Conservation (phyloP, 768 basidiomycete species). For the Podaxis sp. region DNA sequence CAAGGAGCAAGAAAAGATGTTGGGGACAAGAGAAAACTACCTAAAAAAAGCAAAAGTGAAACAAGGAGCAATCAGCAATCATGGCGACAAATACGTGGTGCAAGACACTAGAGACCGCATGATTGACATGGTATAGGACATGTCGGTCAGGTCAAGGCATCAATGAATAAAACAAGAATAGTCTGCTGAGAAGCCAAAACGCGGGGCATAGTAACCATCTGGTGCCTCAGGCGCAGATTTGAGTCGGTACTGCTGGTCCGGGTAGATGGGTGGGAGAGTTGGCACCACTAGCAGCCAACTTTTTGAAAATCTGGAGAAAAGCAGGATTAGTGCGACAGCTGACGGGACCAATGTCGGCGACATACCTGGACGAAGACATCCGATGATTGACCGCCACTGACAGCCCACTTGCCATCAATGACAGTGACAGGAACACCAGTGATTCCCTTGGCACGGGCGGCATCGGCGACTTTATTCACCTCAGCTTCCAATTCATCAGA, state of each 20-base stretch:
- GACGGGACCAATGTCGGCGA: not conserved
- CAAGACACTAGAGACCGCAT: not conserved
- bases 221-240: slow-evolving; percentile 19
- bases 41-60: not conserved
- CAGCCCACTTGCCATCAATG: slow-evolving; percentile 74
- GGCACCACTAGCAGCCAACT: slow-evolving; percentile 37
- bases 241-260: slow-evolving; percentile 28
- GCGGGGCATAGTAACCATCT: not conserved
- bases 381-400: slow-evolving; percentile 68
- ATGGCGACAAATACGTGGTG: not conserved
- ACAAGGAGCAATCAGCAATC: not conserved
- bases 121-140: slow-evolving; percentile 8
- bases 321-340: not conserved
- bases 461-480: slow-evolving; percentile 56
- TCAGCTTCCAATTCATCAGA: slow-evolving; percentile 64
- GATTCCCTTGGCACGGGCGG: slow-evolving; percentile 63
- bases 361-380: slow-evolving; percentile 67
- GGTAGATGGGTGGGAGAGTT: slow-evolving; percentile 31
- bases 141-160: not conserved
- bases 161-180: not conserved
- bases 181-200: not conserved
- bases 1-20: not conserved
- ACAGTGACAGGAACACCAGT: slow-evolving; percentile 79
- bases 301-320: slow-evolving; percentile 40
- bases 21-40: not conserved